phyloP scores from a whole-genome alignment of 2,329 filamentous ascomycete species.

The Neodidymelliopsis sp. region DNA sequence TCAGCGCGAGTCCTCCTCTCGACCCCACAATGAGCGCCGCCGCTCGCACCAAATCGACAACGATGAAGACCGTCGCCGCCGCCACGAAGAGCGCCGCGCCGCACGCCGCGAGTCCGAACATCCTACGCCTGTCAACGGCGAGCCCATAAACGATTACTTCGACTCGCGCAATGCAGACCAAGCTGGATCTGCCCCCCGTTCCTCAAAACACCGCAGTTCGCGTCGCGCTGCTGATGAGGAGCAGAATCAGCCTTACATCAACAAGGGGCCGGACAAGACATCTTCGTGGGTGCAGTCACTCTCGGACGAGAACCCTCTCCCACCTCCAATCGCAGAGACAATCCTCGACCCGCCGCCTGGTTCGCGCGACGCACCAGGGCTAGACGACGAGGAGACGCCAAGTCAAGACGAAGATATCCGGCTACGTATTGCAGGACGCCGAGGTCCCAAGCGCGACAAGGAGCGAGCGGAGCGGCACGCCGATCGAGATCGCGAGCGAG shows the following conservation, averaged over 20 bases:
- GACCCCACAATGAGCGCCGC: slow-evolving; percentile 45
- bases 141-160: slow-evolving; percentile 54
- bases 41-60: slow-evolving; percentile 48
- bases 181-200: background rate
- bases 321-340: slow-evolving; percentile 55
- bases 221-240: slow-evolving; percentile 40
- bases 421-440: slow-evolving; percentile 43
- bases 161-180: slow-evolving; percentile 51
- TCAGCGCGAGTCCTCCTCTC: slow-evolving; percentile 34
- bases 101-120: slow-evolving; percentile 49
- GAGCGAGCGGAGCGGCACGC: slow-evolving; percentile 38
- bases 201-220: slow-evolving; percentile 37
- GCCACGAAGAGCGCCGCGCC: slow-evolving; percentile 53
- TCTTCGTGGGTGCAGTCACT: slow-evolving; percentile 58
- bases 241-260: slow-evolving; percentile 43
- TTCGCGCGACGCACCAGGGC: slow-evolving; percentile 29
- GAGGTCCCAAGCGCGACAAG: slow-evolving; percentile 40
- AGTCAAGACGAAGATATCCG: slow-evolving; percentile 51
- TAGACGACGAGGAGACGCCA: slow-evolving; percentile 46
- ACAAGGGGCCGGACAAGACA: slow-evolving; percentile 56
- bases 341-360: slow-evolving; percentile 53
- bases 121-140: slow-evolving; percentile 29
- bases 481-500: slow-evolving; percentile 37
- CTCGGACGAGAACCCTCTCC: slow-evolving; percentile 55
- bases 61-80: slow-evolving; percentile 49